These are phyloP conservation scores for Aspergillus biplanus DNA, from an alignment of 495 filamentous ascomycete genomes.

Conservation along the genomic window DNA sequence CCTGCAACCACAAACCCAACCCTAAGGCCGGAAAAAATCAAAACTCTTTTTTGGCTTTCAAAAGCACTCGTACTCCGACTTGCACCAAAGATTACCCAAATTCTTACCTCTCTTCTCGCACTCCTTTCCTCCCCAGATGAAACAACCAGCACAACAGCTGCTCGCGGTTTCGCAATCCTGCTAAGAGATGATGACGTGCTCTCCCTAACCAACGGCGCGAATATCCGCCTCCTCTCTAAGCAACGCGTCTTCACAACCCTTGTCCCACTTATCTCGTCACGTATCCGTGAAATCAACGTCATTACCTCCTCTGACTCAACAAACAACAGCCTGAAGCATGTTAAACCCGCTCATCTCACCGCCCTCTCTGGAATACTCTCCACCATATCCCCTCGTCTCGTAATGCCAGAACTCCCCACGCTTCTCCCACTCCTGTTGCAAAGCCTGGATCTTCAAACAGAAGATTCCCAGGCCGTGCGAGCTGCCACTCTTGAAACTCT, in stretches of 20 bases:
- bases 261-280: slow-evolving; percentile 58
- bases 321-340: slow-evolving; percentile 30
- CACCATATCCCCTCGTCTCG: slow-evolving; percentile 60
- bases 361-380: slow-evolving; percentile 68
- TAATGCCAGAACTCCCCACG: slow-evolving; percentile 60
- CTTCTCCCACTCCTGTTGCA: slow-evolving; percentile 72
- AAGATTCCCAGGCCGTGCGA: slow-evolving; percentile 56
- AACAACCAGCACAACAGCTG: slow-evolving; percentile 49
- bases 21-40: slow-evolving; percentile 35
- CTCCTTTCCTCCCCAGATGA: slow-evolving; percentile 55
- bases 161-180: slow-evolving; percentile 63
- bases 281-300: slow-evolving; percentile 54
- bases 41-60: slow-evolving; percentile 57
- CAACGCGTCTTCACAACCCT: slow-evolving; percentile 68
- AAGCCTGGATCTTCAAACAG: slow-evolving; percentile 63
- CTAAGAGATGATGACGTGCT: slow-evolving; percentile 68
- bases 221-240: slow-evolving; percentile 64
- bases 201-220: slow-evolving; percentile 64
- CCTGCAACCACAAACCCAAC: slow-evolving; percentile 21
- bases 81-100: slow-evolving; percentile 47
- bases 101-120: slow-evolving; percentile 54
- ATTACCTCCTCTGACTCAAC: slow-evolving; percentile 11
- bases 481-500: slow-evolving; percentile 65
- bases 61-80: slow-evolving; percentile 58
- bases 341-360: slow-evolving; percentile 65